Conservation (phyloP, 768 basidiomycete genomes). For the Guyanaporus albipodus region DNA sequence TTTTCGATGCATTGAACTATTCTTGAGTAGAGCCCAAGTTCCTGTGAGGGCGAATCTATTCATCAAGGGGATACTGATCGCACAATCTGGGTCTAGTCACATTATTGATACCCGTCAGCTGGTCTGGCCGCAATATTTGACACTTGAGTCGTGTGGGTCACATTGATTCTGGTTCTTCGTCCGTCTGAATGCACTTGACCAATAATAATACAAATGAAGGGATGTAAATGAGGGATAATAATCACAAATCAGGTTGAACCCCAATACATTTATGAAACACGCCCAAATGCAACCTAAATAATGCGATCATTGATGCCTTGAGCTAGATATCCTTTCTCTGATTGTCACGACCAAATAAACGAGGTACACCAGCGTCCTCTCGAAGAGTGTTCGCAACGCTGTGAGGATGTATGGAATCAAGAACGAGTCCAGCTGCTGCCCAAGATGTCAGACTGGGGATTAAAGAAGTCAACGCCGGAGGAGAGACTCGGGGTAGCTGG, state of each 20-base stretch:
- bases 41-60: too few relatives aligned
- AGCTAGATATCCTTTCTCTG: conserved; percentile 23
- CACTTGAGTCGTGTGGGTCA: too few relatives aligned
- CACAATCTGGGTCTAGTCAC: too few relatives aligned
- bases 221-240: conserved; percentile 1
- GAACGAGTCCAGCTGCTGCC: conserved; percentile 26
- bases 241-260: background rate
- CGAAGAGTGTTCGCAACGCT: conserved; percentile 5
- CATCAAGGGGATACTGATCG: too few relatives aligned
- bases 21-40: too few relatives aligned
- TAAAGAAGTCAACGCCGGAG: conserved; percentile 24
- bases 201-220: conserved; percentile 17
- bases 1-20: too few relatives aligned
- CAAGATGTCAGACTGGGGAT: conserved; percentile 36
- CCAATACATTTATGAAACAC: conserved; percentile 2
- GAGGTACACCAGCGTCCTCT: conserved; percentile 22
- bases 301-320: background rate
- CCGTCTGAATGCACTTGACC: background rate
- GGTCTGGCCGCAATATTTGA: too few relatives aligned
- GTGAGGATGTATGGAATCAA: conserved; percentile 17
- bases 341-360: conserved; percentile 26
- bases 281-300: background rate
- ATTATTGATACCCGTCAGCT: too few relatives aligned
- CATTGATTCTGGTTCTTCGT: too few relatives aligned
- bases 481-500: conserved; percentile 20